phyloP scores from a whole-genome alignment of 805 yeast genomes.

The Teunomyces pallodes region DNA sequence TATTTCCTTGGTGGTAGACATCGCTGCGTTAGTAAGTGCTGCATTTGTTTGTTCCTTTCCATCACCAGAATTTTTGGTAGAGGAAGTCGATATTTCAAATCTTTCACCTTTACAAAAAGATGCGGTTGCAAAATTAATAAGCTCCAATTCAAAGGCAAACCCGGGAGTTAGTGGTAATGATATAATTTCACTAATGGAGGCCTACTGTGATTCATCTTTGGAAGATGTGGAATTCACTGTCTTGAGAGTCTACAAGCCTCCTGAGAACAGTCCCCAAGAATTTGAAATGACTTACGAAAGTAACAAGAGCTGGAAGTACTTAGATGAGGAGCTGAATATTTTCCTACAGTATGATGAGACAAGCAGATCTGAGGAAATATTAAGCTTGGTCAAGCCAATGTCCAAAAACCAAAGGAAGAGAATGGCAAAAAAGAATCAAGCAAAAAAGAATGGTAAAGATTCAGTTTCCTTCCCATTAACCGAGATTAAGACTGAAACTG shows the following conservation, averaged over 20 bases:
- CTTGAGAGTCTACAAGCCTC: conserved; percentile 4
- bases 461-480: background rate
- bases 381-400: conserved; percentile 1
- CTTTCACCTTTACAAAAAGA: background rate
- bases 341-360: background rate
- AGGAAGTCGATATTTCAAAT: background rate
- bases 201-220: background rate
- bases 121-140: background rate
- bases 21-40: background rate
- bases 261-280: background rate
- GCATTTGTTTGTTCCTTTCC: background rate
- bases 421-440: background rate
- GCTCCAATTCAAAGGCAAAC: background rate
- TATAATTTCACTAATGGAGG: conserved; percentile 4
- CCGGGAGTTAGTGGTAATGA: conserved; percentile 1
- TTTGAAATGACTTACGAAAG: conserved; percentile 3
- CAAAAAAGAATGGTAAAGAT: background rate
- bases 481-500: background rate
- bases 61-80: background rate
- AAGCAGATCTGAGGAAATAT: background rate
- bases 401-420: conserved; percentile 1
- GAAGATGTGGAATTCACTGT: background rate
- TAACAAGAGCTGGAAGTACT: conserved; percentile 1
- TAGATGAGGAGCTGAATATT: conserved; percentile 1
- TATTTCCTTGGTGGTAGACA: background rate